phyloP scores from a whole-genome alignment of 2,329 filamentous ascomycete genomes.

The Aspergillus persii region DNA sequence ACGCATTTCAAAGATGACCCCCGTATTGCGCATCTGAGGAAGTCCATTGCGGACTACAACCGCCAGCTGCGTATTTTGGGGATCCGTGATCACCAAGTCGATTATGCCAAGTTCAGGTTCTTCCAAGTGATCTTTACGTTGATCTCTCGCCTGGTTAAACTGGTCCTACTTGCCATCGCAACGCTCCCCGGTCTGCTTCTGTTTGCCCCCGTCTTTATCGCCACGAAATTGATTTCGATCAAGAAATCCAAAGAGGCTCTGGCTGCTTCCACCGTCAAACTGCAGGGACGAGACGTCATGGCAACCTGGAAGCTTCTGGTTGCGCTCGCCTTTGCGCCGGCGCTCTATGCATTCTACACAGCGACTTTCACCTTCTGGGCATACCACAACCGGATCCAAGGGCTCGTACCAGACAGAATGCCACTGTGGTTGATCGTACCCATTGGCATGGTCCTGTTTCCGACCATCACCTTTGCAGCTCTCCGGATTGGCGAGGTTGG shows the following conservation, averaged over 20 bases:
- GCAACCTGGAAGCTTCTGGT: conserved; percentile 92
- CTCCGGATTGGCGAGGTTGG: conserved; percentile 96
- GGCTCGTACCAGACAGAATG: conserved; percentile 75
- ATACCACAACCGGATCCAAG: conserved; percentile 76
- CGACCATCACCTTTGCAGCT: conserved; percentile 85
- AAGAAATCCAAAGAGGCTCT: conserved; percentile 81
- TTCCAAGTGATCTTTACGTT: conserved; percentile 72
- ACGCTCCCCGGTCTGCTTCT: conserved; percentile 83
- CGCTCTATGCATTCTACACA: conserved; percentile 79
- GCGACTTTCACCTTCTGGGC: conserved; percentile 72
- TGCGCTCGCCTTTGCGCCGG: conserved; percentile 77
- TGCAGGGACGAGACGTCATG: conserved; percentile 84
- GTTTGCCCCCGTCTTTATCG: conserved; percentile 84
- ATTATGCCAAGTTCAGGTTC: conserved; percentile 82
- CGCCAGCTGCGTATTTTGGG: conserved; percentile 79
- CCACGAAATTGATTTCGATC: conserved; percentile 76
- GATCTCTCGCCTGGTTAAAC: conserved; percentile 75
- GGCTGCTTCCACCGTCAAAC: conserved; percentile 82
- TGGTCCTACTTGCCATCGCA: conserved; percentile 71
- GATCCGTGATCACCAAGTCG: conserved; percentile 89
- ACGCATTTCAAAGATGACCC: conserved; percentile 88
- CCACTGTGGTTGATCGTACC: conserved; percentile 75
- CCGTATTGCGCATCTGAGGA: conserved; percentile 72
- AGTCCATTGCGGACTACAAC: conserved; percentile 81
- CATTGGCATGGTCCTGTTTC: conserved; percentile 76